These are phyloP conservation scores for Morella rubra DNA, from an alignment of 306 rosid species.

Conservation along the genomic window DNA sequence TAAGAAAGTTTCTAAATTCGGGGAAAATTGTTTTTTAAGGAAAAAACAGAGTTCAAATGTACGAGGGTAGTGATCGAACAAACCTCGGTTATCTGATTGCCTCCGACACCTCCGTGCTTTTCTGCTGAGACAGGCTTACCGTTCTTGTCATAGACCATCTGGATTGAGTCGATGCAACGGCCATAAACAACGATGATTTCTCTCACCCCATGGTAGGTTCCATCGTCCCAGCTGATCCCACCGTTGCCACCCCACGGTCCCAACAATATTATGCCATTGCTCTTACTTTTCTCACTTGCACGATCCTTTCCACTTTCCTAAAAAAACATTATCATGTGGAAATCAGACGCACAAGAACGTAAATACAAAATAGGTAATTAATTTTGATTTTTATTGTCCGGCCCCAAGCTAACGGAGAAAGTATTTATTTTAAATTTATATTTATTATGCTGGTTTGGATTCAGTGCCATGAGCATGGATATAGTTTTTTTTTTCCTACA, in stretches of 20 bases:
- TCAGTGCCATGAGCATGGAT: too few relatives aligned
- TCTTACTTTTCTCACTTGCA: constrained; percentile 35
- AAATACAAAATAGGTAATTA: too few relatives aligned
- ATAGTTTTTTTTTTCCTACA: too few relatives aligned
- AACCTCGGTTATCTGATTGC: constrained; percentile 45
- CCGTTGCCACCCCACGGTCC: constrained; percentile 81
- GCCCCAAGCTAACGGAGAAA: too few relatives aligned
- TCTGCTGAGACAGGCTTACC: constrained; percentile 51
- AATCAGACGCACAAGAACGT: too few relatives aligned
- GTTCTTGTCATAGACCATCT: constrained; percentile 51
- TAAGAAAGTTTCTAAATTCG: too few relatives aligned
- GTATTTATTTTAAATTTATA: too few relatives aligned
- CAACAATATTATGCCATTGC: constrained; percentile 24
- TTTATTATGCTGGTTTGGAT: too few relatives aligned
- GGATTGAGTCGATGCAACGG: constrained; percentile 55
- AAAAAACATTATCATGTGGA: neutral
- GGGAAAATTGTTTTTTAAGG: too few relatives aligned
- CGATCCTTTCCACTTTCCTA: constrained; percentile 35
- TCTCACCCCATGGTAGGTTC: constrained; percentile 52
- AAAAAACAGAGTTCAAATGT: too few relatives aligned
- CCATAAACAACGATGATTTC: constrained; percentile 46
- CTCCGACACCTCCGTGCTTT: constrained; percentile 64
- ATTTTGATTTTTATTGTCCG: neutral
- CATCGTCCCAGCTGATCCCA: constrained; percentile 67
- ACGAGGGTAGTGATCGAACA: neutral